Evolutionary conservation across 768 basidiomycete genomes (phyloP).

Genomic region (Krasilnikovozyma curviuscula): DNA sequence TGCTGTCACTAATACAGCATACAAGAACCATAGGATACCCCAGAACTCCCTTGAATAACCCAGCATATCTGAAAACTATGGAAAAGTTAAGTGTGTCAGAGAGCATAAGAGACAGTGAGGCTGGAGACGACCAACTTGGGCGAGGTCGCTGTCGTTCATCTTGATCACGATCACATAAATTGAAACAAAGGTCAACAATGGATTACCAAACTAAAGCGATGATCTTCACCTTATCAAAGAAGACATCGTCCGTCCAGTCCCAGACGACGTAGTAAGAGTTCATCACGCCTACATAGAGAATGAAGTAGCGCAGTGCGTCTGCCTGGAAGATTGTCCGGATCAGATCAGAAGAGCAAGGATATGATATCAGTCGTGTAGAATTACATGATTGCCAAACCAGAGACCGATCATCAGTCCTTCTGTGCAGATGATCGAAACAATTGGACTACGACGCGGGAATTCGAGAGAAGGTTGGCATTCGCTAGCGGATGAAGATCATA

Average conservation of each 20-base stretch:
- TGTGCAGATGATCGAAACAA: slow-evolving; percentile 57
- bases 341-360: slow-evolving; percentile 3
- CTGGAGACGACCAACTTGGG: slow-evolving; percentile 28
- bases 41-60: slow-evolving; percentile 45
- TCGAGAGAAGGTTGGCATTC: neutral
- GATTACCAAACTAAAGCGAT: neutral
- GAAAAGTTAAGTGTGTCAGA: neutral
- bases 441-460: slow-evolving; percentile 50
- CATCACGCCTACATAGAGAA: slow-evolving; percentile 15
- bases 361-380: slow-evolving; percentile 23
- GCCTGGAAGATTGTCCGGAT: slow-evolving; percentile 18
- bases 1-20: slow-evolving; percentile 51
- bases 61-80: neutral
- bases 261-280: slow-evolving; percentile 60
- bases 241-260: slow-evolving; percentile 85
- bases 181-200: neutral
- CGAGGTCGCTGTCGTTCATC: neutral
- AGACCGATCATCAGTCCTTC: slow-evolving; percentile 77
- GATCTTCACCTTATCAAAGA: slow-evolving; percentile 85
- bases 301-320: slow-evolving; percentile 51
- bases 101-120: slow-evolving; percentile 27
- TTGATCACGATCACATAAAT: neutral
- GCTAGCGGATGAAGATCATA: slow-evolving; percentile 1
- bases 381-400: slow-evolving; percentile 89
- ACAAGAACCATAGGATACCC: slow-evolving; percentile 69